Base-by-base conservation (phyloP, 2,329 filamentous ascomycete genomes). In the Aspergillus sp. region DNA sequence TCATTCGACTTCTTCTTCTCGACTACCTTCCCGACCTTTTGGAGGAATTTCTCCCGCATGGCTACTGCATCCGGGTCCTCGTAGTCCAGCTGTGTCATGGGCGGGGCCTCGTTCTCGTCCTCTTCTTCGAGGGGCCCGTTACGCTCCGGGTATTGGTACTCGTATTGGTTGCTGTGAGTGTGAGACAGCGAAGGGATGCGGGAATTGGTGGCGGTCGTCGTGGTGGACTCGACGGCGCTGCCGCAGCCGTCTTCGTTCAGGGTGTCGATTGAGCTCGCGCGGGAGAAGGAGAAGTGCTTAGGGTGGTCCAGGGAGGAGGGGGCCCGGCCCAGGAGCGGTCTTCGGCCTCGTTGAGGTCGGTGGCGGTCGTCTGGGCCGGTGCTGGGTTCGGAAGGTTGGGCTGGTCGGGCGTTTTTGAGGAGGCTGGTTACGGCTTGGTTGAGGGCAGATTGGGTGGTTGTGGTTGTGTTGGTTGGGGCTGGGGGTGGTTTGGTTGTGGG, bases 1-100 rank as follows among this genome's bases (percentile, higher is more conserved):
- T 52, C 36, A 21, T 8, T 56, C 15, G 59, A 54, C 13, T 59
- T 58, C 4, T 65, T 59, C 57, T 73, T 72, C 15, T 80, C 60
- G 66, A 80, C 62, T 68, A 82, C 32, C 68, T 84, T 68, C 70
- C 80, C 63, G 0, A 73, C 72, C 55, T 73, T 62, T 4, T 81
- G 80, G 63, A 83, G 80, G 27, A 81, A 82, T 39, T 81, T 82
- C 36, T 85, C 83, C n/a, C 82, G 82, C 67, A 85, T 84, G 57
- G 81, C 81, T 11, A 81, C 79, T 2, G 83, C 83, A 49, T 86
- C 79, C 1, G 78, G 74, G 61, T 81, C 80, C 59, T 82, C 79
- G 58, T 82, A 82, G 27, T 78, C 77, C 17, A 82, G 67, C 64
- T 82, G 80, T 5, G 80, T 82, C 76, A 80, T 76, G 13, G 71